A percentile compares a stretch with the other conserved stretches of the same genome.
phyloP scores from a whole-genome alignment of 2,329 filamentous ascomycete genomes.

The Trichoderma aggressivum region DNA sequence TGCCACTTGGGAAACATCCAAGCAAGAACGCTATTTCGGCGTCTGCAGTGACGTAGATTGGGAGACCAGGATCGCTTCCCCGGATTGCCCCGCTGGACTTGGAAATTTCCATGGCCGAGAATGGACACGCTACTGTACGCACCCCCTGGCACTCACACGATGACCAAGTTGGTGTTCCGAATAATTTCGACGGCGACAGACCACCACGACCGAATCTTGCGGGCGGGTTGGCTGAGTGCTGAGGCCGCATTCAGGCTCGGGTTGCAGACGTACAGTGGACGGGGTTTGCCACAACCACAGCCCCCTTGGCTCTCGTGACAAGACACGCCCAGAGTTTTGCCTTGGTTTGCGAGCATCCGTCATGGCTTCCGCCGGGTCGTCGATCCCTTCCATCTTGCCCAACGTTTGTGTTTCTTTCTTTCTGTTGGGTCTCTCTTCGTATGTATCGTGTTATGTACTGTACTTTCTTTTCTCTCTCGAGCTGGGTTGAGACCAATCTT shows the following conservation, averaged over 20 bases:
- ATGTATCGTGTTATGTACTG: background rate
- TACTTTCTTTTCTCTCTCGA: background rate
- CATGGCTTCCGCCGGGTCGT: background rate
- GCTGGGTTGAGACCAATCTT: background rate
- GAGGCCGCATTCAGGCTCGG: background rate
- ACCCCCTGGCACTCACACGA: background rate
- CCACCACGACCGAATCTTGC: background rate
- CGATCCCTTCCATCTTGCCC: background rate
- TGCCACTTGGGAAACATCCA: background rate
- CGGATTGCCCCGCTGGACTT: slow-evolving; percentile 11
- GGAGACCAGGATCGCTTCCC: background rate
- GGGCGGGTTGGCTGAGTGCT: slow-evolving; percentile 6
- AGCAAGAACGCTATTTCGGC: background rate
- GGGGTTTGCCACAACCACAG: slow-evolving; percentile 1
- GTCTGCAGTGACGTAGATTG: slow-evolving; percentile 12
- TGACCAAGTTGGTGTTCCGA: background rate
- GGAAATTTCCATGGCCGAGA: background rate
- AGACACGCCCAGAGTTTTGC: background rate
- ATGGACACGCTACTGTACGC: background rate
- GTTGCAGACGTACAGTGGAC: background rate
- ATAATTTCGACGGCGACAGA: background rate
- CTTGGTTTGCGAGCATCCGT: background rate
- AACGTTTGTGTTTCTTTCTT: background rate
- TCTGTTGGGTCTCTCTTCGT: background rate
- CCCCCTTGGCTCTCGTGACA: background rate